phyloP scores from a whole-genome alignment of 1,139 yeast species.

The Yamadazyma diddensiae region DNA sequence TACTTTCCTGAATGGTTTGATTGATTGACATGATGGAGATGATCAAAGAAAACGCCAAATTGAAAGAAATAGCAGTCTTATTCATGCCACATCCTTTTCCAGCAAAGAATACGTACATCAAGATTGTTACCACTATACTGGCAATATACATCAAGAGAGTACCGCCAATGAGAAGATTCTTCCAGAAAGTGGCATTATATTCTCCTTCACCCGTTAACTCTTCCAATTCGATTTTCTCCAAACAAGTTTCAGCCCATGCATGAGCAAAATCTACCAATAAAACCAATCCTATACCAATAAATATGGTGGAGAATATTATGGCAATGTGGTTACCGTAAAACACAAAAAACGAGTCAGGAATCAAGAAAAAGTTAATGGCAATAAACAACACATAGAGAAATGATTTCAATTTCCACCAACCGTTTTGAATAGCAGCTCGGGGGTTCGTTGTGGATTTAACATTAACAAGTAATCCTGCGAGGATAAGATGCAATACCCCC shows the following conservation, averaged over 20 bases:
- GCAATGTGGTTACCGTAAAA: conserved; percentile 92
- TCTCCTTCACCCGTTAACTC: conserved; percentile 65
- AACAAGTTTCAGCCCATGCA: conserved; percentile 97
- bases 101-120: conserved; percentile 85
- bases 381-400: conserved; percentile 58
- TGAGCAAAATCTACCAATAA: conserved; percentile 95
- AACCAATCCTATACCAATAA: conserved; percentile 85
- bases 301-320: conserved; percentile 76
- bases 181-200: conserved; percentile 63
- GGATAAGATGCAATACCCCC: conserved; percentile 70
- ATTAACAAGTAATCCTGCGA: conserved; percentile 67
- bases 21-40: conserved; percentile 73
- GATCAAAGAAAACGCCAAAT: conserved; percentile 59
- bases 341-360: conserved; percentile 85
- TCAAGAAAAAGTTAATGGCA: conserved; percentile 58
- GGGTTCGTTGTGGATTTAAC: conserved; percentile 79
- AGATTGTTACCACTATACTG: conserved; percentile 64
- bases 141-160: conserved; percentile 81
- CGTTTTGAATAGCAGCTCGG: conserved; percentile 82
- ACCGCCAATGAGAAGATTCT: conserved; percentile 76
- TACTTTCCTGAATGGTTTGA: conserved; percentile 84
- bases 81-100: conserved; percentile 87
- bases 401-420: conserved; percentile 82
- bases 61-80: conserved; percentile 79
- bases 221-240: conserved; percentile 83